A percentile compares a stretch with the other conserved stretches of the same genome.
Conservation (phyloP, 495 filamentous ascomycete genomes). For the Mytilinidion resinicola region DNA sequence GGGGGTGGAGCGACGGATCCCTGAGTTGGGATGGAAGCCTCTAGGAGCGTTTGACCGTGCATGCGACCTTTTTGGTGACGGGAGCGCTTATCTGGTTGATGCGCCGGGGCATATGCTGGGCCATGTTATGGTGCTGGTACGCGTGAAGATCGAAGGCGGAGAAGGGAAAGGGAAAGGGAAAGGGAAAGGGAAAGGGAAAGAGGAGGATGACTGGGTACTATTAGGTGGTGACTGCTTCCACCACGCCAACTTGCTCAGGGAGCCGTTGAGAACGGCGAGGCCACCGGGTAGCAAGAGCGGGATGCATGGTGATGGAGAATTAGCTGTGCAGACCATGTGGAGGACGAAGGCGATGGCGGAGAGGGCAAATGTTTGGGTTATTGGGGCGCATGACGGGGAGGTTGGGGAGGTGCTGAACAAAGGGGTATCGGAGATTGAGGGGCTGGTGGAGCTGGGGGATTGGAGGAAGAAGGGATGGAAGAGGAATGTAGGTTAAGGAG, state of each 20-base stretch:
- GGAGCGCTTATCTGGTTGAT: constrained; percentile 11
- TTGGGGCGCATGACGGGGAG: constrained; percentile 17
- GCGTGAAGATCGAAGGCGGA: neutral
- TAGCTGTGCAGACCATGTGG: constrained; percentile 8
- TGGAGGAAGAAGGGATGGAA: constrained; percentile 15
- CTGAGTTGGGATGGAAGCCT: constrained; percentile 5
- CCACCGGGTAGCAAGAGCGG: constrained; percentile 3
- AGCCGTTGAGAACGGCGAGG: constrained; percentile 15
- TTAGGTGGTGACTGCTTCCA: constrained; percentile 19
- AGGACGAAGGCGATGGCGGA: constrained; percentile 6
- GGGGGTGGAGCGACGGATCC: constrained; percentile 6
- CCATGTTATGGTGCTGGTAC: constrained; percentile 18
- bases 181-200: neutral
- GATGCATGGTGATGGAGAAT: constrained; percentile 14
- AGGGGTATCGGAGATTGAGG: constrained; percentile 6
- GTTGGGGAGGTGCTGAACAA: constrained; percentile 6
- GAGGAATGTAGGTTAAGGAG: neutral
- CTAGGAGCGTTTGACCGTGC: constrained; percentile 10
- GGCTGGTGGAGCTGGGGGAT: constrained; percentile 5
- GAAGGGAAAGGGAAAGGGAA: neutral
- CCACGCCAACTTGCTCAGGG: constrained; percentile 13
- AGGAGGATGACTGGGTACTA: constrained; percentile 17
- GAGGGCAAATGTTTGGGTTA: constrained; percentile 17
- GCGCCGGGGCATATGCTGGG: constrained; percentile 14
- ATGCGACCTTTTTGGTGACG: constrained; percentile 17